Conservation (phyloP, 2,329 filamentous ascomycete species). For the Alternaria longipes region DNA sequence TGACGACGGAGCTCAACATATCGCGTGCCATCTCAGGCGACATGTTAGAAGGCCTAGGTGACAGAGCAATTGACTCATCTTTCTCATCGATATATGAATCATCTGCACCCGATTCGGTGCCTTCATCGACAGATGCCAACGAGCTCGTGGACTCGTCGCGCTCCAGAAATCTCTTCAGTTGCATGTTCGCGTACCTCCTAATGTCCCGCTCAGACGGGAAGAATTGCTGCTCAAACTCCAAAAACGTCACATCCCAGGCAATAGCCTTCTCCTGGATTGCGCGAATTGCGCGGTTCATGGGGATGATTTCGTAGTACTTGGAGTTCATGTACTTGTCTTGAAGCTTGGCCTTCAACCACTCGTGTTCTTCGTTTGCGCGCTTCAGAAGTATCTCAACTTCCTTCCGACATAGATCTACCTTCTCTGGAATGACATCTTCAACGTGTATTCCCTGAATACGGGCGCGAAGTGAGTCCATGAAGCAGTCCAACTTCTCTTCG, state of each 20-base stretch:
- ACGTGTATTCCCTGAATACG: constrained; percentile 89
- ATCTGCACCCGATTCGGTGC: constrained; percentile 57
- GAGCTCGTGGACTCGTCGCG: constrained; percentile 81
- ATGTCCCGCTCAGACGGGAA: constrained; percentile 97
- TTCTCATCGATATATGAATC: constrained; percentile 45
- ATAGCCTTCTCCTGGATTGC: constrained; percentile 92
- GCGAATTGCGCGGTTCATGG: constrained; percentile 86
- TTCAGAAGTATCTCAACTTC: constrained; percentile 82
- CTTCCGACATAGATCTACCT: constrained; percentile 79
- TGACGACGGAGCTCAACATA: constrained; percentile 70
- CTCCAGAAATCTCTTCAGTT: constrained; percentile 93
- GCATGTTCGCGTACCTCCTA: constrained; percentile 86
- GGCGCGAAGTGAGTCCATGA: constrained; percentile 85
- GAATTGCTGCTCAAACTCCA: constrained; percentile 90
- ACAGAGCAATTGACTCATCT: constrained; percentile 37
- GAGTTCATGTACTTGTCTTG: constrained; percentile 93
- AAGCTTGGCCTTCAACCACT: constrained; percentile 75
- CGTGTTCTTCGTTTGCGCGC: constrained; percentile 84
- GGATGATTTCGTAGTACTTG: constrained; percentile 96
- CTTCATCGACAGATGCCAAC: constrained; percentile 73
- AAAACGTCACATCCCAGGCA: constrained; percentile 91
- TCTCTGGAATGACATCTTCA: constrained; percentile 88
- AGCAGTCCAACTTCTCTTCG: constrained; percentile 82
- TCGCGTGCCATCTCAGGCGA: constrained; percentile 71
- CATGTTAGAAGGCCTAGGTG: constrained; percentile 53